A percentile compares a stretch with the other conserved stretches of the same genome.
Evolutionary conservation across 441 rosid genomes (phyloP).

Genomic region (Lepidium campestre): DNA sequence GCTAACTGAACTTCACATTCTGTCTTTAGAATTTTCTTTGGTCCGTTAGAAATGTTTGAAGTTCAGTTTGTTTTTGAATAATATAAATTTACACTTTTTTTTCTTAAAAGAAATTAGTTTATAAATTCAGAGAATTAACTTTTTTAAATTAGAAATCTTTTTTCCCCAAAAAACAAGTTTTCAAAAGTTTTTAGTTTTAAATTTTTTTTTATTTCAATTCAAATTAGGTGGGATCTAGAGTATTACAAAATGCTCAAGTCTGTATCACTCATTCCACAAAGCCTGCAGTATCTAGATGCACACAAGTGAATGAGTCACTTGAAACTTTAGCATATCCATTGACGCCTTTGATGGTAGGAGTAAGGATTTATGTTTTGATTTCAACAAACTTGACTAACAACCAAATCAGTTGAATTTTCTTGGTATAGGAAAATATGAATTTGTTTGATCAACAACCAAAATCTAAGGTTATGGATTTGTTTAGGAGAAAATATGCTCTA

Average conservation of each 20-base stretch:
- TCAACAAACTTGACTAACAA: not conserved
- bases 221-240: no score
- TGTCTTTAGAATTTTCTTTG: no score
- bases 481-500: slow-evolving; percentile 41
- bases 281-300: slow-evolving; percentile 12
- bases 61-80: no score
- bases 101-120: no score
- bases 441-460: slow-evolving; percentile 28
- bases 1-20: no score
- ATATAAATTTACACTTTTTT: no score
- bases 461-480: slow-evolving; percentile 33
- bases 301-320: slow-evolving; percentile 13
- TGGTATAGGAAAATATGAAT: slow-evolving; percentile 27
- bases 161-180: no score
- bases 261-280: slow-evolving; percentile 26
- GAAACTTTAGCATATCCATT: slow-evolving; percentile 12
- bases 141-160: no score
- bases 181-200: no score
- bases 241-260: slow-evolving; percentile 21
- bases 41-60: no score
- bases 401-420: not conserved
- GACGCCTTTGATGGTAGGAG: slow-evolving; percentile 8
- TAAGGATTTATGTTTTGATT: not conserved
- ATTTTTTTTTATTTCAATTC: no score
- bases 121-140: no score